Evolutionary conservation across 306 rosid genomes (phyloP), one percentile per base, ranked within the genome.

Genomic region (Fagus crenata): DNA sequence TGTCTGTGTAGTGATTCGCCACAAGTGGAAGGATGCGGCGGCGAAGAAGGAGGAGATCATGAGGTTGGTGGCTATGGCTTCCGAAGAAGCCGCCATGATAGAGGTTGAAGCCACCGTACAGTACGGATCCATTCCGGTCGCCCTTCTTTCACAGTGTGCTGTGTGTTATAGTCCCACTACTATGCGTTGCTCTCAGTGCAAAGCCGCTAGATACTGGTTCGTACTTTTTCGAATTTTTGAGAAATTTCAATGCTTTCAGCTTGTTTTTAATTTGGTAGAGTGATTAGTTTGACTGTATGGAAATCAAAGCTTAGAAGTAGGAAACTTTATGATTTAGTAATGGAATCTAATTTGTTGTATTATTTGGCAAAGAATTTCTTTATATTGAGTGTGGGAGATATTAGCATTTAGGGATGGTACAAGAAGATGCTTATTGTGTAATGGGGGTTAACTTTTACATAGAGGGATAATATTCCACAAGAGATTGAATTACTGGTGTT

Each of bases 191-290:
- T 69, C 91, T 31, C 87, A 78, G 28, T 90, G 96, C 90, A 90
- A 90, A 80, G 77, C 85, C 35, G 84, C 87, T 22, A 77, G 90
- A 85, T 89, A 90, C 74, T 90, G 93, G 96, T 89, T 58, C n/a
- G 84, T 74, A 3, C 40, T 51, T 33, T 11, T 37, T 3, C 18
- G n/a, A 65, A 65, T 18, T 65, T 12, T 54, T 67, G 11, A 51
- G 72, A 49, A 17, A n/a, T 65, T 65, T 22, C 2, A 36, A n/a
- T 63, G 53, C 12, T 41, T 61, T 14, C 33, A 1, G 31, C 14
- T 55, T 60, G n/a, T 32, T 32, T 6, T 12, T 12, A 1, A 32
- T 22, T 37, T 33, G 15, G 42, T 69, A 42, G 18, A 6, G 32
- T 61, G 64, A 22, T 22, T 22, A 22, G 28, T 22, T 22, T 22